phyloP scores from a whole-genome alignment of 192 early-diverging fungal species.

The Geosiphon pyriformis region DNA sequence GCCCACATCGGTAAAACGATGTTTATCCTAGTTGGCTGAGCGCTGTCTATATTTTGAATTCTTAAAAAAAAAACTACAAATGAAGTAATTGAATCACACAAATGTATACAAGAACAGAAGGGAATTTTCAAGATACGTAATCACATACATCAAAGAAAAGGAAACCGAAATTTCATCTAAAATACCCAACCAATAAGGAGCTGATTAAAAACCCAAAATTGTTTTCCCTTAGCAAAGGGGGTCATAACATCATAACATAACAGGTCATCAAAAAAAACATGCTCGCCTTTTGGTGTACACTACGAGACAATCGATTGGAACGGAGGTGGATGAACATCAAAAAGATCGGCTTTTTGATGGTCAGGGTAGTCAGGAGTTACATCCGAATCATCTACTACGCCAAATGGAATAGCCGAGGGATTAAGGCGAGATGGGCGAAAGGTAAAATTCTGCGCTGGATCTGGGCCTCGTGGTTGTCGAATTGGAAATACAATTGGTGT shows the following conservation, averaged over 20 bases:
- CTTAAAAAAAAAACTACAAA: not conserved
- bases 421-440: slow-evolving; percentile 37
- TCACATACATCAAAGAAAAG: not conserved
- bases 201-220: too few relatives aligned
- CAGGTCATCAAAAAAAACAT: not conserved
- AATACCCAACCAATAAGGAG: too few relatives aligned
- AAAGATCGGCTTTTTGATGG: slow-evolving; percentile 15
- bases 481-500: slow-evolving; percentile 55
- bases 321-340: slow-evolving; percentile 21
- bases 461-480: slow-evolving; percentile 71
- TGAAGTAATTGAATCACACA: not conserved
- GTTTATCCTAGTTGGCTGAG: too few relatives aligned
- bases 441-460: slow-evolving; percentile 67
- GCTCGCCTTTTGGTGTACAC: not conserved
- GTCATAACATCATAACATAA: not conserved
- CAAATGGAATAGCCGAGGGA: slow-evolving; percentile 19
- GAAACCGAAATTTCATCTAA: not conserved
- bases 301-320: slow-evolving; percentile 25
- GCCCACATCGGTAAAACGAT: too few relatives aligned
- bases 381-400: slow-evolving; percentile 5
- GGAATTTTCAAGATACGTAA: not conserved
- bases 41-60: not conserved
- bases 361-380: slow-evolving; percentile 5
- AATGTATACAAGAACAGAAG: not conserved
- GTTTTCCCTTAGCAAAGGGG: not conserved